phyloP scores from a whole-genome alignment of 2,329 filamentous ascomycete genomes.

The Pseudogymnoascus sp. region DNA sequence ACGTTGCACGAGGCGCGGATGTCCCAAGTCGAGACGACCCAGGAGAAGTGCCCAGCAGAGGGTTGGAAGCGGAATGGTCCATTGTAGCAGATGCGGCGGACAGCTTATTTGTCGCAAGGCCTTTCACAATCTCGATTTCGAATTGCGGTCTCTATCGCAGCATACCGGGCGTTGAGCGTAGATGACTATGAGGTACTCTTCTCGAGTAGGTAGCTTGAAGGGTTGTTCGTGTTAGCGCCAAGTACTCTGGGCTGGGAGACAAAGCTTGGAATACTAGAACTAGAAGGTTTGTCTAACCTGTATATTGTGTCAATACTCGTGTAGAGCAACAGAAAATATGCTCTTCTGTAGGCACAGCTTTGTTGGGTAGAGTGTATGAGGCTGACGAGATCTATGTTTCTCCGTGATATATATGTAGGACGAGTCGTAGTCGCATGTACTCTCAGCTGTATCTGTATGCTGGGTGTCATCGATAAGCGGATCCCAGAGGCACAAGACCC shows the following conservation, averaged over 20 bases:
- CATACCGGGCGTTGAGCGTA: neutral
- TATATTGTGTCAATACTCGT: neutral
- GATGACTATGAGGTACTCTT: neutral
- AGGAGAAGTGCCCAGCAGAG: neutral
- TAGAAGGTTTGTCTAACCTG: neutral
- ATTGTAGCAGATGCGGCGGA: neutral
- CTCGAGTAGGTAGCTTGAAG: neutral
- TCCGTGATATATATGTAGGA: neutral
- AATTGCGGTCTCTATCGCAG: neutral
- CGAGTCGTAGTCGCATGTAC: neutral
- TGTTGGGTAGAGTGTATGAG: neutral
- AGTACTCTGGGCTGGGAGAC: neutral
- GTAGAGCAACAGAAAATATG: neutral
- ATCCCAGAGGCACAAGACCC: slow-evolving; percentile 1
- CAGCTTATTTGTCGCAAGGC: neutral
- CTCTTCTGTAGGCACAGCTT: neutral
- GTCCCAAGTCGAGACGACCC: slow-evolving; percentile 26
- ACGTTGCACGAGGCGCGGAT: slow-evolving; percentile 48
- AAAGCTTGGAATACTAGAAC: neutral
- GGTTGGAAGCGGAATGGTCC: slow-evolving; percentile 4
- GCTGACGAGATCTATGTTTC: neutral
- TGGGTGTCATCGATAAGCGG: slow-evolving; percentile 6
- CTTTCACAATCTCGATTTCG: neutral
- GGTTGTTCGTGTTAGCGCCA: slow-evolving; percentile 3
- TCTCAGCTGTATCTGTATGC: neutral